These are phyloP conservation scores for Henningerozyma blattae DNA, from an alignment of 805 yeast genomes.

Conservation along the genomic window DNA sequence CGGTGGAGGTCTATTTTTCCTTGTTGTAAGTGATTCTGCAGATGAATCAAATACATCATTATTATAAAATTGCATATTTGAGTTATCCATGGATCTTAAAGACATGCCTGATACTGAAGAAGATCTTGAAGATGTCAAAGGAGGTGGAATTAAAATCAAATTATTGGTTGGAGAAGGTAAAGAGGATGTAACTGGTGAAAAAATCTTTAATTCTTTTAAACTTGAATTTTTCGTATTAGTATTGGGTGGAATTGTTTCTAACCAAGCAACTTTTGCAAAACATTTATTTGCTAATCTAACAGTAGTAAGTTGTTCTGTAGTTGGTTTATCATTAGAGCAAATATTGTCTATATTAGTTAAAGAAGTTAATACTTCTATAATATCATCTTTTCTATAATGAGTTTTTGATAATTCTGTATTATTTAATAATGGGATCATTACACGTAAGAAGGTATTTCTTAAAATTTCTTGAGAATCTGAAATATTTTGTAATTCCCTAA, in stretches of 20 bases:
- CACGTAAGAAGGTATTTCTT: slow-evolving; percentile 62
- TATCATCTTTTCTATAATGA: slow-evolving; percentile 45
- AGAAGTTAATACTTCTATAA: slow-evolving; percentile 39
- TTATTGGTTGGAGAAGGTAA: slow-evolving; percentile 2
- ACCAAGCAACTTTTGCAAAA: slow-evolving; percentile 25
- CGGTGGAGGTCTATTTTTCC: slow-evolving; percentile 26
- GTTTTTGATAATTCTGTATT: slow-evolving; percentile 49
- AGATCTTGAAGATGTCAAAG: slow-evolving; percentile 1
- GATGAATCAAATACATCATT: slow-evolving; percentile 15
- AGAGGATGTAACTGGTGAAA: background rate
- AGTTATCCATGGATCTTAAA: too few relatives aligned
- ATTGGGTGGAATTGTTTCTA: slow-evolving; percentile 5
- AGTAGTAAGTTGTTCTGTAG: slow-evolving; percentile 25
- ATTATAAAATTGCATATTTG: slow-evolving; percentile 4
- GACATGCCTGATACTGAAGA: slow-evolving; percentile 1
- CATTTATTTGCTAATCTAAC: slow-evolving; percentile 31
- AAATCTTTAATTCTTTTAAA: slow-evolving; percentile 2
- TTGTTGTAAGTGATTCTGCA: slow-evolving; percentile 25
- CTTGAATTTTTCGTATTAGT: slow-evolving; percentile 4
- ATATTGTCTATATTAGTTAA: slow-evolving; percentile 24
- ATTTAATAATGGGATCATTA: slow-evolving; percentile 56
- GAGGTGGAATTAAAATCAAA: background rate
- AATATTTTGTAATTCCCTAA: slow-evolving; percentile 66
- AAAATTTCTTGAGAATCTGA: slow-evolving; percentile 45
- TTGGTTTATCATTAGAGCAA: slow-evolving; percentile 11